Percentiles rank a stretch among this genome's conserved stretches.
Conservation (phyloP, 169 alveolate species). For the Cryptosporidium sp. region DNA sequence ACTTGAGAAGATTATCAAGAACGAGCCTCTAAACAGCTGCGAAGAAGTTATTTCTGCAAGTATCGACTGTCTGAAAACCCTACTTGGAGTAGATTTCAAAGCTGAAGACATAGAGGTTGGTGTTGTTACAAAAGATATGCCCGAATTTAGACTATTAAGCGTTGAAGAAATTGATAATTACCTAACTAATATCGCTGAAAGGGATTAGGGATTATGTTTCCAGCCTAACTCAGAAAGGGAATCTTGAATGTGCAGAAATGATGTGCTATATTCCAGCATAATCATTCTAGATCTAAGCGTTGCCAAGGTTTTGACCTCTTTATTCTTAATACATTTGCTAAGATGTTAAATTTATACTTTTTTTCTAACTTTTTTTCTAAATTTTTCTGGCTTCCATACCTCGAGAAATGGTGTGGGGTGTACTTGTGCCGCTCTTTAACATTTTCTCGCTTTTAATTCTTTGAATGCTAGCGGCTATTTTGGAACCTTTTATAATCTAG, state of each 20-base stretch:
- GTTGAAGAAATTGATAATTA: constrained; percentile 88
- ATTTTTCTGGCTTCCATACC: neutral
- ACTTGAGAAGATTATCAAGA: constrained; percentile 83
- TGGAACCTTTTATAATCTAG: constrained; percentile 41
- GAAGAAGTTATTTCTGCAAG: constrained; percentile 72
- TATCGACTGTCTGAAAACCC: constrained; percentile 54
- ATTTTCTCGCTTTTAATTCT: constrained; percentile 15
- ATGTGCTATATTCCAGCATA: neutral
- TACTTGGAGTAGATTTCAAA: constrained; percentile 84
- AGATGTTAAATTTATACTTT: neutral
- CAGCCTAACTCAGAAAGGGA: neutral
- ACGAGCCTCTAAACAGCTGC: constrained; percentile 46
- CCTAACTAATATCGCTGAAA: constrained; percentile 89
- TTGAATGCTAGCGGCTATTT: constrained; percentile 21
- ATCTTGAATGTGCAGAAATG: neutral
- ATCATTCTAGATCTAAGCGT: neutral
- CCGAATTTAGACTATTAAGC: constrained; percentile 87
- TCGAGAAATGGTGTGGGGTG: constrained; percentile 20
- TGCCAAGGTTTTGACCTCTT: neutral
- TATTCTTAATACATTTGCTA: neutral
- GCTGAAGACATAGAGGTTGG: constrained; percentile 93
- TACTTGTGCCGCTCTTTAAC: neutral
- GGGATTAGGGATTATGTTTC: constrained; percentile 79
- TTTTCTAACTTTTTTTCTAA: neutral
- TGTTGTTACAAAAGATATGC: constrained; percentile 86